Evolutionary conservation across 345 rosid genomes (phyloP), one percentile per base, ranked within the genome.

Genomic region (Corchorus capsularis): DNA sequence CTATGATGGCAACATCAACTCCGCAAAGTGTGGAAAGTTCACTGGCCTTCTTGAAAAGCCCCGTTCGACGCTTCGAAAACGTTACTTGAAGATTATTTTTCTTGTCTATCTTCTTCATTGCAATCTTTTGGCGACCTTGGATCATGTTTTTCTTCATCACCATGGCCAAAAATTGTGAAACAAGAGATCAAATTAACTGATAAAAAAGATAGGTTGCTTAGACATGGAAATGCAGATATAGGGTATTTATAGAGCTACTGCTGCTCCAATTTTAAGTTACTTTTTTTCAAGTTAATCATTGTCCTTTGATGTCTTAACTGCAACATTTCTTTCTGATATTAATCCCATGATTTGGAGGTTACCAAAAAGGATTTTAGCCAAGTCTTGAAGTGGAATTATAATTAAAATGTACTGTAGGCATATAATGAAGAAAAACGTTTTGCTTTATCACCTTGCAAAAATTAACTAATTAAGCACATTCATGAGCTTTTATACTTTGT

Each of bases 21-120:
- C 86, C 89, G 46, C 87, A 87, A 2, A 87, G 84, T 1, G 89
- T 86, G 82, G 84, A 78, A 0, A 87, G 87, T 69, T 89, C 91
- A 35, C 84, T 89, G 0, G 90, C 91, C 63, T 89, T 89, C 80
- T 86, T 87, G 80, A 89, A 85, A 1, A 87, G 81, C 1, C 90
- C 88, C 0, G 86, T 72, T 0, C 85, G 79, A 5, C 89, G 89
- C 74, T 89, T 89, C 0, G 93, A 89, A 83, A 89, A 87, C n/a
- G 93, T 87, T 17, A 89, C 90, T 43, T 86, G 86, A 3, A 77
- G 81, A 22, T 79, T 78, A 19, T 35, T 86, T 56, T 84, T 82
- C 77, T 86, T 77, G 1, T 43, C 19, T 34, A 84, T 86, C 70
- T 74, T 78, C 14, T 61, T 75, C 17, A 83, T 75, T 0, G 59